Evolutionary conservation across 495 filamentous ascomycete species (phyloP).

Genomic region (Penicilliopsis zonata): DNA sequence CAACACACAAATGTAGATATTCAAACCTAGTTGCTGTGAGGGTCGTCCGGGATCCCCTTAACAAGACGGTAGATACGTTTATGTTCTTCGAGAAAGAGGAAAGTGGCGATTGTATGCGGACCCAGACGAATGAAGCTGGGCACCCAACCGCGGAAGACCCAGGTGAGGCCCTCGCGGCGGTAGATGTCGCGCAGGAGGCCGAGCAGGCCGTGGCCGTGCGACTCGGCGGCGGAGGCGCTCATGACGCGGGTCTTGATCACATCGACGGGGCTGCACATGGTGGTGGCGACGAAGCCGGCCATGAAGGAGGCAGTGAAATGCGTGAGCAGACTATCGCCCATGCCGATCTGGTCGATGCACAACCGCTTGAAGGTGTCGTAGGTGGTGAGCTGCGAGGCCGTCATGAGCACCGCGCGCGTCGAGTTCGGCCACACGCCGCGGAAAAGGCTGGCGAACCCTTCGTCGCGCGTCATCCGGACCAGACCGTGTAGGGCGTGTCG

Average conservation of each 20-base stretch:
- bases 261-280: constrained; percentile 88
- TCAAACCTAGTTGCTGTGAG: constrained; percentile 5
- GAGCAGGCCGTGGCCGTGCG: constrained; percentile 43
- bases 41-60: constrained; percentile 22
- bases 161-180: constrained; percentile 64
- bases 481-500: constrained; percentile 79
- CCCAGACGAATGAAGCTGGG: constrained; percentile 90
- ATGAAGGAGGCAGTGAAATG: constrained; percentile 81
- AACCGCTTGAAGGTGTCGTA: constrained; percentile 84
- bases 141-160: constrained; percentile 98
- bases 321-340: constrained; percentile 67
- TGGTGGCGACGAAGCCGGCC: constrained; percentile 89
- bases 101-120: constrained; percentile 89
- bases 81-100: constrained; percentile 83
- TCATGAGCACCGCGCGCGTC: constrained; percentile 85
- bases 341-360: constrained; percentile 52
- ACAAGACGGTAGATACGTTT: constrained; percentile 40
- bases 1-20: constrained; percentile 11
- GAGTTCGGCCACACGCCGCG: constrained; percentile 89
- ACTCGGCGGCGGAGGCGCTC: constrained; percentile 47
- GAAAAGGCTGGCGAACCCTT: constrained; percentile 63
- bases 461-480: constrained; percentile 67
- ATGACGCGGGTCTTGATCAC: constrained; percentile 97
- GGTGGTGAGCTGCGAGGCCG: constrained; percentile 74
- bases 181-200: constrained; percentile 55